Evolutionary conservation across 2,329 filamentous ascomycete genomes (phyloP).

Genomic region (Neopestalotiopsis clavispora): DNA sequence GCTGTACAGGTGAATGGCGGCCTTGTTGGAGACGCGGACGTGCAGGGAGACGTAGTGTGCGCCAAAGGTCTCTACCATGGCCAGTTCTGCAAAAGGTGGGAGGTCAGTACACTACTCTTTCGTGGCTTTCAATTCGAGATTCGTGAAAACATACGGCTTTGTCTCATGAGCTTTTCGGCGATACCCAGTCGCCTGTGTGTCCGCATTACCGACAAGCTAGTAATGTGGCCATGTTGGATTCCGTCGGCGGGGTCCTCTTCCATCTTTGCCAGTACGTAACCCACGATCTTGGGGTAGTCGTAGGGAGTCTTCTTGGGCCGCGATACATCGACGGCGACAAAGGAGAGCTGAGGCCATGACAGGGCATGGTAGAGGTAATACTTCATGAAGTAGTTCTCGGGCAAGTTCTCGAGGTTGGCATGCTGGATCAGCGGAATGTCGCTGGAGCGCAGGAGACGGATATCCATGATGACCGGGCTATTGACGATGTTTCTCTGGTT

Average conservation of each 20-base stretch:
- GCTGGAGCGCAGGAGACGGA: conserved; percentile 81
- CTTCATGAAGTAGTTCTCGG: conserved; percentile 99
- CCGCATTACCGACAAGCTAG: conserved; percentile 91
- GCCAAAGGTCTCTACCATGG: conserved; percentile 94
- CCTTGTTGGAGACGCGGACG: conserved; percentile 91
- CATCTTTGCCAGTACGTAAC: conserved; percentile 99
- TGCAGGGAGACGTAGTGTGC: conserved; percentile 95
- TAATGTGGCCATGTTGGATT: conserved; percentile 94
- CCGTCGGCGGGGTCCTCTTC: conserved; percentile 95
- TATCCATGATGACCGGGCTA: conserved; percentile 70
- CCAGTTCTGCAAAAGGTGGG: conserved; percentile 65
- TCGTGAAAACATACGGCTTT: conserved; percentile 71
- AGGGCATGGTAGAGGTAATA: conserved; percentile 99
- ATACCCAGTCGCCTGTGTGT: conserved; percentile 91
- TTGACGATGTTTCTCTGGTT: neutral
- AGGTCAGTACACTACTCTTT: neutral
- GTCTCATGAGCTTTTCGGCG: conserved; percentile 96
- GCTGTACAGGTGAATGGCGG: conserved; percentile 89
- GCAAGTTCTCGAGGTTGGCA: conserved; percentile 97
- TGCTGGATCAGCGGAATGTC: conserved; percentile 94
- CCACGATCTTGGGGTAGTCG: conserved; percentile 96
- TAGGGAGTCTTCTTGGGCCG: conserved; percentile 78
- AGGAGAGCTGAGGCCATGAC: conserved; percentile 96
- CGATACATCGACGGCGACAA: conserved; percentile 91
- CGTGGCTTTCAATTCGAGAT: neutral